These are phyloP conservation scores for Candida nitratophila DNA, from an alignment of 805 yeast genomes.

Conservation along the genomic window DNA sequence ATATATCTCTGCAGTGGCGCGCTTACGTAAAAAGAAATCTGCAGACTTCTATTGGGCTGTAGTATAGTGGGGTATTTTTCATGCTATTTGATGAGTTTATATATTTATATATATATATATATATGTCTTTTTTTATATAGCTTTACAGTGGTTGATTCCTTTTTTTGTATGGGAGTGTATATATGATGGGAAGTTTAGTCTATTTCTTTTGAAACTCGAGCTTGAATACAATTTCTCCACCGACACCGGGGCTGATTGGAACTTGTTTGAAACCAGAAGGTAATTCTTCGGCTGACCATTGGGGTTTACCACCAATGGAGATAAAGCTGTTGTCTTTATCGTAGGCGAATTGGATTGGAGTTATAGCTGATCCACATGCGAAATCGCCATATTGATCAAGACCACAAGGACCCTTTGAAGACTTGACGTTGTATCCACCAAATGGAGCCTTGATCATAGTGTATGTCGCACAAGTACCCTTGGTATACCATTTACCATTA, in stretches of 20 bases:
- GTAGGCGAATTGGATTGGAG: conserved; percentile 52
- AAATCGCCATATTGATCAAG: conserved; percentile 25
- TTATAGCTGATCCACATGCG: conserved; percentile 22
- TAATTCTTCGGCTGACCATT: conserved; percentile 49
- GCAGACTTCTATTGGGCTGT: too few relatives aligned
- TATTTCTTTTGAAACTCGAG: conserved; percentile 22
- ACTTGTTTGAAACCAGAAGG: conserved; percentile 42
- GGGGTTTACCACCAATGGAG: conserved; percentile 52
- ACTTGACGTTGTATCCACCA: conserved; percentile 66
- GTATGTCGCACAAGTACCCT: conserved; percentile 83
- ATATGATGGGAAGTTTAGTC: too few relatives aligned
- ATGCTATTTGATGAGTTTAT: too few relatives aligned
- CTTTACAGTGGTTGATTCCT: too few relatives aligned
- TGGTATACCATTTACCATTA: conserved; percentile 76
- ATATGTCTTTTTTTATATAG: too few relatives aligned
- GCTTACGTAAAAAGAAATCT: too few relatives aligned
- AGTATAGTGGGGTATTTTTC: too few relatives aligned
- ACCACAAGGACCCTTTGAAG: conserved; percentile 74
- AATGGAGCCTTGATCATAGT: conserved; percentile 47
- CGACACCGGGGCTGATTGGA: conserved; percentile 38
- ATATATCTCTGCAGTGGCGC: too few relatives aligned
- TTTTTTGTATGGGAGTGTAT: too few relatives aligned
- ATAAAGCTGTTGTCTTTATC: conserved; percentile 38
- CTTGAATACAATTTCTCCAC: conserved; percentile 31
- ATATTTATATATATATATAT: too few relatives aligned